Conservation (phyloP, 2,329 filamentous ascomycete species). For the Tolypocladium ovalisporum region DNA sequence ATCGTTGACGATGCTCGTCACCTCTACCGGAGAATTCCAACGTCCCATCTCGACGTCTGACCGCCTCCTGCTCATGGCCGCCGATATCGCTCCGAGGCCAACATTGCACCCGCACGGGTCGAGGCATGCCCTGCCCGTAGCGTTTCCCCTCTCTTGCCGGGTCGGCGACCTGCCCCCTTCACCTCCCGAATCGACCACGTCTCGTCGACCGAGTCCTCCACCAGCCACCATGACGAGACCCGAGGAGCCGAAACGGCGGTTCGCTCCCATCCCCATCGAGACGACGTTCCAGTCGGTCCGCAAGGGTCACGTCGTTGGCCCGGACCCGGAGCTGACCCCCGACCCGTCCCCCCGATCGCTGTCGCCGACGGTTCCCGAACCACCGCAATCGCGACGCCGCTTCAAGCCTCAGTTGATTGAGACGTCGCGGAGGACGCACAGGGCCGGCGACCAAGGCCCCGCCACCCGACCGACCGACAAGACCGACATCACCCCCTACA, state of each 20-base stretch:
- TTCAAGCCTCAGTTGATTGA: conserved; percentile 78
- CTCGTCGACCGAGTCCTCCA: conserved; percentile 1
- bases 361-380: conserved; percentile 28
- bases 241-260: conserved; percentile 42
- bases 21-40: not conserved
- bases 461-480: conserved; percentile 56
- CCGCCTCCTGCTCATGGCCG: not conserved
- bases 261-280: conserved; percentile 61
- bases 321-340: conserved; percentile 47
- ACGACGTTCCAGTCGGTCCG: conserved; percentile 54
- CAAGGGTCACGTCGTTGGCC: conserved; percentile 21
- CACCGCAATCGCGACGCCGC: conserved; percentile 30
- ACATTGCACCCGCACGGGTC: not conserved
- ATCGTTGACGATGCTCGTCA: not conserved
- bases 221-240: conserved; percentile 23
- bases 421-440: conserved; percentile 61
- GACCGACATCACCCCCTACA: conserved; percentile 59
- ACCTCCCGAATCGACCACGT: not conserved
- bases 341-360: conserved; percentile 40
- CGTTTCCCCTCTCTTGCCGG: not conserved
- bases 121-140: not conserved
- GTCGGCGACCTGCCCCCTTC: not conserved
- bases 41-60: not conserved
- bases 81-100: not conserved
- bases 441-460: conserved; percentile 51